Base-by-base conservation (phyloP, 495 filamentous ascomycete species). In the Apodospora peruviana region DNA sequence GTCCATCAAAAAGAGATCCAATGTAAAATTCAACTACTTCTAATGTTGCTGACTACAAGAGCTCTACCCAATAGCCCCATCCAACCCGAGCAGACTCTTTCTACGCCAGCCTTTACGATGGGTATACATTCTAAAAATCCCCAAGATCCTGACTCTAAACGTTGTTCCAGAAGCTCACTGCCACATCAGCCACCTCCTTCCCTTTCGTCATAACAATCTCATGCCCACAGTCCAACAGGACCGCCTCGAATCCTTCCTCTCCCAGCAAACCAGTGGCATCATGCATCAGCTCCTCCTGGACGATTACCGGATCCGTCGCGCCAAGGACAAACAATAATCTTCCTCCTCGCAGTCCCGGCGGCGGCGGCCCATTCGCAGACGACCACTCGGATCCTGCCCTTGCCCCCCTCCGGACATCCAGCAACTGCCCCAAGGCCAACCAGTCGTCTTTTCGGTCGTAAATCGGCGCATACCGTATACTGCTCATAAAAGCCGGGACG, bases 391-490 rank as follows among this genome's bases (percentile, higher is more conserved):
- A 5, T 5, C 16, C 29, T 21, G 37, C 47, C 4, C 27, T 16
- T n/a, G 34, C 16, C 38, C 47, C 64, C 66, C 60, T 74, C 66
- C 47, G 68, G 22, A 43, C 61, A 11, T 69, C 65, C 25, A 87
- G 63, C 23, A 73, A 62, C 17, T 51, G 50, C 1, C 79, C 79
- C 32, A 90, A 69, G 4, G 66, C 68, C 17, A 58, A 52, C 86
- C 86, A 91, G 20, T 74, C 65, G 43, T 68, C 57, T n/a, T 70
- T 62, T 57, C 76, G 71, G n/a, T 73, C 73, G 58, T 75, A 72
- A n/a, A 83, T 68, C 7, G 78, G 78, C 4, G 76, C 74, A 45
- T 76, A 55, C 18, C 69, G 61, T 21, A 83, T 77, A 14, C 70
- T 76, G 54, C 69, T 74, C 55, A 80, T 68, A 53, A 83, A 85